Evolutionary conservation across 2,329 filamentous ascomycete species (phyloP).

Genomic region (Stagonosporopsis vannaccii): DNA sequence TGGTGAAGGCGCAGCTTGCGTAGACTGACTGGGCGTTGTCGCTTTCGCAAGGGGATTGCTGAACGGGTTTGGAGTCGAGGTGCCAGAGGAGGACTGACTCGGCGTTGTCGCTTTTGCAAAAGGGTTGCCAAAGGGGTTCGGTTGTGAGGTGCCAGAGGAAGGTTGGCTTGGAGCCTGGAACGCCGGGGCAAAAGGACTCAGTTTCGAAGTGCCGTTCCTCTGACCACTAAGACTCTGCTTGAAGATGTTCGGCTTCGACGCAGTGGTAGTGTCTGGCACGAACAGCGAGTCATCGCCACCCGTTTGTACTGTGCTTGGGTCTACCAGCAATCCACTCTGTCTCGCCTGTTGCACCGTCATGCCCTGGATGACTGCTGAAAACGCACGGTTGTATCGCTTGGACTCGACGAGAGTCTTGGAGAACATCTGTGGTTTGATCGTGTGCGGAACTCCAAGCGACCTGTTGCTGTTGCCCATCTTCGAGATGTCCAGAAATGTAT

Average conservation of each 20-base stretch:
- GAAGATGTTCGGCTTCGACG: conserved; percentile 22
- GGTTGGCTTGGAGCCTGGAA: conserved; percentile 25
- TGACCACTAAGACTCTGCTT: conserved; percentile 12
- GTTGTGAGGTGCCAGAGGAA: not conserved
- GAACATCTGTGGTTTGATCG: conserved; percentile 58
- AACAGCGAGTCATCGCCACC: conserved; percentile 50
- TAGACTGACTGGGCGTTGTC: not conserved
- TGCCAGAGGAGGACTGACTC: not conserved
- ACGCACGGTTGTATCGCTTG: conserved; percentile 63
- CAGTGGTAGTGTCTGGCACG: conserved; percentile 42
- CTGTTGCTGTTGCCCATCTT: conserved; percentile 50
- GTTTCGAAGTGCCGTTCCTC: conserved; percentile 14
- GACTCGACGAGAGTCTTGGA: conserved; percentile 63
- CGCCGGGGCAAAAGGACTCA: conserved; percentile 29
- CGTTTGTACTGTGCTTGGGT: conserved; percentile 37
- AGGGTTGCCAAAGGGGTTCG: conserved; percentile 24
- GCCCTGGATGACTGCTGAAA: conserved; percentile 66
- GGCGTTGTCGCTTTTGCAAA: conserved; percentile 3
- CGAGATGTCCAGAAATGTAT: conserved; percentile 61
- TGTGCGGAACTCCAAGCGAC: conserved; percentile 29
- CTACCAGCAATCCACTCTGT: conserved; percentile 58
- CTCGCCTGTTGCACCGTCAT: conserved; percentile 61
- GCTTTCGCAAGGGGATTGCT: conserved; percentile 9
- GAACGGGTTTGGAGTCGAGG: conserved; percentile 21
- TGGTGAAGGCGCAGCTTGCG: not conserved